Conservation (phyloP, 2,329 filamentous ascomycete genomes). For the Cryphonectria carpinicola region DNA sequence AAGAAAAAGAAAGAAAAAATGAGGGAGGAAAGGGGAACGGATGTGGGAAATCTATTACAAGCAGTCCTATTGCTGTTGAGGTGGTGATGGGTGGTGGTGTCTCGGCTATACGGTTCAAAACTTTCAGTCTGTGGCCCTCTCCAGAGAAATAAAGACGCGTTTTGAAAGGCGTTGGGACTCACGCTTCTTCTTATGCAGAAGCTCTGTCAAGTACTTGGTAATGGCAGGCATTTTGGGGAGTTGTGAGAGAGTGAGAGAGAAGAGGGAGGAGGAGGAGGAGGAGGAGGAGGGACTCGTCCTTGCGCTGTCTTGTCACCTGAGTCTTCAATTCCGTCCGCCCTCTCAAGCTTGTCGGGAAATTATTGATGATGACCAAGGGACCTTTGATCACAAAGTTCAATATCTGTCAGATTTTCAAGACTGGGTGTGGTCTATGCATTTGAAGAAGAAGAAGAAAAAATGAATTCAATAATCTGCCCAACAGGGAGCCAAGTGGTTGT, state of each 20-base stretch:
- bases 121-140: slow-evolving; percentile 7
- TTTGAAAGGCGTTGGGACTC: neutral
- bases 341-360: neutral
- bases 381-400: neutral
- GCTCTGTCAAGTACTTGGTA: slow-evolving; percentile 21
- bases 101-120: slow-evolving; percentile 33
- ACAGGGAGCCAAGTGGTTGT: neutral
- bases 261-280: too few relatives aligned
- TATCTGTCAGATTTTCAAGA: neutral
- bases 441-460: neutral
- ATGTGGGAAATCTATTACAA: slow-evolving; percentile 37
- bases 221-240: slow-evolving; percentile 24
- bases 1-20: neutral
- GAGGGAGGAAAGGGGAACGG: neutral
- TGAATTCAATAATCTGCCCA: neutral
- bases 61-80: slow-evolving; percentile 40
- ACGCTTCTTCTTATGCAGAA: slow-evolving; percentile 26
- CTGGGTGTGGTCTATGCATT: too few relatives aligned
- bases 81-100: slow-evolving; percentile 47
- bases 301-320: neutral
- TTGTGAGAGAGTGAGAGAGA: neutral
- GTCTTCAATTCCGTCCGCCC: neutral
- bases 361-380: neutral
- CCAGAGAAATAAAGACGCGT: neutral
- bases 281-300: neutral